Evolutionary conservation across 768 basidiomycete genomes (phyloP).

Genomic region (Rhodotorula kratochvilovae): DNA sequence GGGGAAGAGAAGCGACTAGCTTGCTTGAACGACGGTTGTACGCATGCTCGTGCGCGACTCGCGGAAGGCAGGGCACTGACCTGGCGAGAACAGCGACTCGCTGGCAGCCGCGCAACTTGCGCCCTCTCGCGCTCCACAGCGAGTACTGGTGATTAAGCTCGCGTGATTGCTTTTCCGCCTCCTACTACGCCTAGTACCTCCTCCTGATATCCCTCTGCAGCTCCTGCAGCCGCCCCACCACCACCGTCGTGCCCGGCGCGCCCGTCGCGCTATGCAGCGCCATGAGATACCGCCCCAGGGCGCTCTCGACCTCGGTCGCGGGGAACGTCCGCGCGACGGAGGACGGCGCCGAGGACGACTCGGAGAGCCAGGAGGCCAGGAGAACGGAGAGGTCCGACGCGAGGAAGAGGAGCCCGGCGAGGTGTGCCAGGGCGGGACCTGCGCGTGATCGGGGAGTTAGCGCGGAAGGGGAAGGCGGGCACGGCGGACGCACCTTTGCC

Average conservation of each 20-base stretch:
- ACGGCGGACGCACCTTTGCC: conserved; percentile 61
- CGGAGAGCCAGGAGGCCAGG: conserved; percentile 44
- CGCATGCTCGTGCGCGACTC: too few species aligned
- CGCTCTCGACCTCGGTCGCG: conserved; percentile 45
- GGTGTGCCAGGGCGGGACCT: conserved; percentile 43
- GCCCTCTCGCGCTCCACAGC: too few species aligned
- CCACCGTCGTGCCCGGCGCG: neutral
- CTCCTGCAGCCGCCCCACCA: conserved; percentile 23
- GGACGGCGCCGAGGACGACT: conserved; percentile 26
- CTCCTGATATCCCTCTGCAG: conserved; percentile 31
- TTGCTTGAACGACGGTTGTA: too few species aligned
- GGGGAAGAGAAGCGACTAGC: too few species aligned
- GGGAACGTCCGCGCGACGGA: conserved; percentile 42
- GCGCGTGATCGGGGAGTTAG: neutral
- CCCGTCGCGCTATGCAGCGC: conserved; percentile 14
- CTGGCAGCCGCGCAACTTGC: too few species aligned
- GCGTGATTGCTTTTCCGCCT: neutral
- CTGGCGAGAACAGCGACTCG: too few species aligned
- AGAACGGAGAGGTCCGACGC: conserved; percentile 44
- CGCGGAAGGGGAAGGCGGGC: neutral
- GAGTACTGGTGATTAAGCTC: too few species aligned
- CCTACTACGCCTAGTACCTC: conserved; percentile 16
- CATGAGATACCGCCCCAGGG: conserved; percentile 35
- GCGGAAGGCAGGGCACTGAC: too few species aligned
- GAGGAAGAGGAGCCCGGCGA: conserved; percentile 43